A percentile compares a stretch with the other conserved stretches of the same genome.
These are phyloP conservation scores for Halophytophthora polymorphica DNA, from an alignment of 352 stramenopile species.

Conservation along the genomic window DNA sequence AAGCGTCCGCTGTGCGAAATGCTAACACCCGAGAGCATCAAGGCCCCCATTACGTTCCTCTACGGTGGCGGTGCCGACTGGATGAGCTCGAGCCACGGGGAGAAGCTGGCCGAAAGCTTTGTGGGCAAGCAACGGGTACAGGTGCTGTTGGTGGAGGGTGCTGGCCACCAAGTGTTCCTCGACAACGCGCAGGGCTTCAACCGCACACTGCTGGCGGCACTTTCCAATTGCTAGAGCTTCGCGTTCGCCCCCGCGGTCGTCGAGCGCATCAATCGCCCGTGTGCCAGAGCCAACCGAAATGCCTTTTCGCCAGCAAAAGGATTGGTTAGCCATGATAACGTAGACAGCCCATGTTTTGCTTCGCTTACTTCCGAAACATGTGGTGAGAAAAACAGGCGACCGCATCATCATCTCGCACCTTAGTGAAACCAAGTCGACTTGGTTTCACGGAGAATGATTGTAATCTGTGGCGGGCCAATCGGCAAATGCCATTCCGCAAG, in stretches of 20 bases:
- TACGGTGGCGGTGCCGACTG: slow-evolving; percentile 63
- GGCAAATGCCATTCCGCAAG: background rate
- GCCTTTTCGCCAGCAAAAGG: too few species aligned
- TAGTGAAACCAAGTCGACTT: too few species aligned
- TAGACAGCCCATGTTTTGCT: too few species aligned
- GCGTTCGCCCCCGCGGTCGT: too few species aligned
- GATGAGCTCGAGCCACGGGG: slow-evolving; percentile 59
- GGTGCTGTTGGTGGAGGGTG: slow-evolving; percentile 40
- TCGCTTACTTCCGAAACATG: too few species aligned
- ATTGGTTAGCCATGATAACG: too few species aligned
- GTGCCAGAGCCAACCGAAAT: too few species aligned
- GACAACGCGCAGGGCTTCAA: slow-evolving; percentile 72
- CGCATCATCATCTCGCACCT: slow-evolving; percentile 9
- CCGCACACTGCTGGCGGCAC: slow-evolving; percentile 35
- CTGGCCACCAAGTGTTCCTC: slow-evolving; percentile 69
- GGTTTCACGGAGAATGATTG: background rate
- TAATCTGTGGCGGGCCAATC: background rate
- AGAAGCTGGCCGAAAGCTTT: slow-evolving; percentile 44
- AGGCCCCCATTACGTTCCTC: slow-evolving; percentile 68
- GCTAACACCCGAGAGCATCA: slow-evolving; percentile 46
- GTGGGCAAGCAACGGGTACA: slow-evolving; percentile 35
- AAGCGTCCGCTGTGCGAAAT: slow-evolving; percentile 57
- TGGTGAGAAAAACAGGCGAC: too few species aligned
- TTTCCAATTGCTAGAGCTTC: slow-evolving; percentile 16
- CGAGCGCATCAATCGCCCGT: too few species aligned